Base-by-base conservation (phyloP, 2,329 filamentous ascomycete genomes). In the Leptographium galeiforme region DNA sequence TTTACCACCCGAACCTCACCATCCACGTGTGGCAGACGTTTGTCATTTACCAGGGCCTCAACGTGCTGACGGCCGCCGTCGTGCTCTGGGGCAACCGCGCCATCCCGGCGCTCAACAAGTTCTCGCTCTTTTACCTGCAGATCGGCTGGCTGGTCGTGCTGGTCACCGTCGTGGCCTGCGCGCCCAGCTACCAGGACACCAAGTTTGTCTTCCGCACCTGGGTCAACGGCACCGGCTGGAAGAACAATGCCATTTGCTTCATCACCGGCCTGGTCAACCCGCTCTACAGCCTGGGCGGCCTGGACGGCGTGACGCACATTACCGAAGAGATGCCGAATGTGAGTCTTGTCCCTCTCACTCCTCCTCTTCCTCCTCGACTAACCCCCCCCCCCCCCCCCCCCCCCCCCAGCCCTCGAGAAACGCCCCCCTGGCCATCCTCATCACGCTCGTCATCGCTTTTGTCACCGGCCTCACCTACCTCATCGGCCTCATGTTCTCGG, bases 181-280 rank as follows among this genome's bases (percentile, higher is more conserved):
- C 74, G 0, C 70, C 70, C 0, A 66, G 64, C 2, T 69, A 77
- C 53, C 71, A 72, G 18, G 61, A 65, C 49, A 62, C 66, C 49
- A 64, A 70, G n/a, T 77, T 76, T 53, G 75, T 78, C 19, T 78
- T 77, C 59, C 63, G 61, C 40, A 75, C 71, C 2, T 77, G 72
- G 67, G 70, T 74, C 54, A 77, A 77, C 60, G 71, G 74, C 47
- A 77, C 74, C 0, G 74, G 74, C n/a, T 77, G 74, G 74, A 63
- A 71, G 38, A 72, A 69, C 53, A 69, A 74, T 52, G 70, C 66
- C 1, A 70, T 77, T 38, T 71, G 68, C 54, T 76, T 77, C 59
- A 74, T 77, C 53, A 72, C 72, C 0, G 74, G 74, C 0, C 61
- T 77, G 4, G 70, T 76, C 2, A 75, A 75, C 55, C 68, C 72